These are phyloP conservation scores for Chlorella sorokiniana DNA, from an alignment of 139 green algal species.

Conservation along the genomic window DNA sequence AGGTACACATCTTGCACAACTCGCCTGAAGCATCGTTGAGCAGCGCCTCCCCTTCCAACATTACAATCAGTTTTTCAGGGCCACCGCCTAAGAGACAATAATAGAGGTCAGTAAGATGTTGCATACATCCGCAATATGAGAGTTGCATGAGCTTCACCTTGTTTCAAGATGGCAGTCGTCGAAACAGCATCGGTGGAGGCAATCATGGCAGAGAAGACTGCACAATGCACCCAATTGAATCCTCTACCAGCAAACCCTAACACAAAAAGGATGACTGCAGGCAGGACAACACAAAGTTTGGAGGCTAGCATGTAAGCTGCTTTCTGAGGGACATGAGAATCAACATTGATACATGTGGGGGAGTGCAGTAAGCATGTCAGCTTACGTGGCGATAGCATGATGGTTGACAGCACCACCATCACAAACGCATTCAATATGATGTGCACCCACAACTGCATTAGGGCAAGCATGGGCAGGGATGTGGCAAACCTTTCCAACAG, in stretches of 20 bases:
- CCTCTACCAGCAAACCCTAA: conserved; percentile 59
- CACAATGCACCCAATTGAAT: conserved; percentile 75
- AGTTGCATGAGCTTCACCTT: conserved; percentile 56
- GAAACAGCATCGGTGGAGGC: conserved; percentile 83
- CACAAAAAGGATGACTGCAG: conserved; percentile 74
- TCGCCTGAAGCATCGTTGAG: conserved; percentile 79
- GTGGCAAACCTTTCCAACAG: background rate
- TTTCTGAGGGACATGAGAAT: background rate
- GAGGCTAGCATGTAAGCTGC: background rate
- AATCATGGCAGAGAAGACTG: conserved; percentile 77
- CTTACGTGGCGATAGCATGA: conserved; percentile 67
- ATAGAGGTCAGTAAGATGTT: background rate
- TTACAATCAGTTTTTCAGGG: conserved; percentile 64
- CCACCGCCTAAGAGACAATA: conserved; percentile 47
- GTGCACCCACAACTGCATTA: conserved; percentile 48
- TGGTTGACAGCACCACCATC: conserved; percentile 57
- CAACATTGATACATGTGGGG: background rate
- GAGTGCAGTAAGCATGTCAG: background rate
- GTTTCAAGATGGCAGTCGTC: conserved; percentile 72
- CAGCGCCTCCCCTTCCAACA: conserved; percentile 87
- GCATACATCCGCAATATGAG: background rate
- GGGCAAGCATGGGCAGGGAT: background rate
- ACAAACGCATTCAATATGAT: conserved; percentile 77
- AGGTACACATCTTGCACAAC: background rate
- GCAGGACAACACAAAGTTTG: background rate